A percentile compares a stretch with the other conserved stretches of the same genome.
phyloP scores from a whole-genome alignment of 192 early-diverging fungal species.

The Spizellomyces sp. region DNA sequence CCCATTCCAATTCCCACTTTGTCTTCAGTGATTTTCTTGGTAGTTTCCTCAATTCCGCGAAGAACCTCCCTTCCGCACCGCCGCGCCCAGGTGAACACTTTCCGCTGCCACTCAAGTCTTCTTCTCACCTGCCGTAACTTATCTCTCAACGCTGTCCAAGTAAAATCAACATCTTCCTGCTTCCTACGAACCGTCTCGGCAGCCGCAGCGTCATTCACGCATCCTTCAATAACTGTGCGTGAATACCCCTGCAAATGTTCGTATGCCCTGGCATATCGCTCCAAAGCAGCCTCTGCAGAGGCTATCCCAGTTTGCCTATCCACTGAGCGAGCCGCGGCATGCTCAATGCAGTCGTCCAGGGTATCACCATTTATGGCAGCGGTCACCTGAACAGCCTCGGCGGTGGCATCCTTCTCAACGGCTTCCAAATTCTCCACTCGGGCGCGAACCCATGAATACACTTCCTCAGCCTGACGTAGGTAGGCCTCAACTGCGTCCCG shows the following conservation, averaged over 20 bases:
- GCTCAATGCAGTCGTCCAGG: neutral
- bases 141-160: conserved; percentile 7
- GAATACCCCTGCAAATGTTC: conserved; percentile 11
- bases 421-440: conserved; percentile 19
- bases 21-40: no score
- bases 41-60: neutral
- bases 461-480: conserved; percentile 12
- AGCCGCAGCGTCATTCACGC: neutral
- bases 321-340: conserved; percentile 2
- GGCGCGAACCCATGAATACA: conserved; percentile 12
- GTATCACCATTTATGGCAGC: neutral
- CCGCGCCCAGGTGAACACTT: conserved; percentile 6
- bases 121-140: neutral
- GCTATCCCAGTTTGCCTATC: conserved; percentile 14
- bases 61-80: conserved; percentile 13
- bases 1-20: neutral
- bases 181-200: conserved; percentile 3
- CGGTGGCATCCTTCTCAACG: conserved; percentile 7
- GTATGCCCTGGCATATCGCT: conserved; percentile 23
- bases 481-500: conserved; percentile 11
- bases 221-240: conserved; percentile 7
- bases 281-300: conserved; percentile 18
- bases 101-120: conserved; percentile 12
- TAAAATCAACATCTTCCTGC: conserved; percentile 7
- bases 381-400: neutral